phyloP scores from a whole-genome alignment of 2,329 filamentous ascomycete species.

The Pyrenophora tritici-repentis region DNA sequence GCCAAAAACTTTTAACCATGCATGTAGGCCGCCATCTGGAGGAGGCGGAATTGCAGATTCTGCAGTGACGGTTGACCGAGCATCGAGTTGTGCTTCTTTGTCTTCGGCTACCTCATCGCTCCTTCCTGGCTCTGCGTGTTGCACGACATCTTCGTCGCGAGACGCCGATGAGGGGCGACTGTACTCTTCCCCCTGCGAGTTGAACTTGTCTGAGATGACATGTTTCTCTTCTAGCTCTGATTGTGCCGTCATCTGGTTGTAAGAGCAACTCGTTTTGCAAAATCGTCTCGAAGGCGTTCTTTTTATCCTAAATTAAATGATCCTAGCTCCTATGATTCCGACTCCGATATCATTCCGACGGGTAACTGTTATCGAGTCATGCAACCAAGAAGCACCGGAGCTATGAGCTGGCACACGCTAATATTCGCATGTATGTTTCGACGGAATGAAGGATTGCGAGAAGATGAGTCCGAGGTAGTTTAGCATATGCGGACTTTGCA shows the following conservation, averaged over 20 bases:
- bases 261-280: neutral
- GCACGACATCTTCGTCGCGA: neutral
- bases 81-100: slow-evolving; percentile 25
- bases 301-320: too few relatives aligned
- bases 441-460: too few relatives aligned
- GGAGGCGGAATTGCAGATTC: slow-evolving; percentile 39
- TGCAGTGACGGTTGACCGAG: slow-evolving; percentile 24
- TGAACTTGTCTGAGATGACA: slow-evolving; percentile 11
- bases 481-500: neutral
- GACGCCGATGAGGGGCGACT: slow-evolving; percentile 19
- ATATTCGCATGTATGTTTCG: too few relatives aligned
- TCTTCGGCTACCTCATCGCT: slow-evolving; percentile 10
- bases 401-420: too few relatives aligned
- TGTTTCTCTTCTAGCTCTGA: slow-evolving; percentile 24
- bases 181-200: slow-evolving; percentile 20
- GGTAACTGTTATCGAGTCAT: slow-evolving; percentile 7
- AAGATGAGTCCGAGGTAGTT: neutral
- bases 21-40: slow-evolving; percentile 46
- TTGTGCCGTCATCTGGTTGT: slow-evolving; percentile 17
- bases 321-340: neutral
- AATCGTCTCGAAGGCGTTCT: too few relatives aligned
- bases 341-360: neutral
- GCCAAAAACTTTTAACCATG: slow-evolving; percentile 47
- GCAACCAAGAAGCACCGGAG: neutral
- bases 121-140: slow-evolving; percentile 2